These are phyloP conservation scores for Fusarium sp. DNA, from an alignment of 2,329 filamentous ascomycete species.

Conservation along the genomic window DNA sequence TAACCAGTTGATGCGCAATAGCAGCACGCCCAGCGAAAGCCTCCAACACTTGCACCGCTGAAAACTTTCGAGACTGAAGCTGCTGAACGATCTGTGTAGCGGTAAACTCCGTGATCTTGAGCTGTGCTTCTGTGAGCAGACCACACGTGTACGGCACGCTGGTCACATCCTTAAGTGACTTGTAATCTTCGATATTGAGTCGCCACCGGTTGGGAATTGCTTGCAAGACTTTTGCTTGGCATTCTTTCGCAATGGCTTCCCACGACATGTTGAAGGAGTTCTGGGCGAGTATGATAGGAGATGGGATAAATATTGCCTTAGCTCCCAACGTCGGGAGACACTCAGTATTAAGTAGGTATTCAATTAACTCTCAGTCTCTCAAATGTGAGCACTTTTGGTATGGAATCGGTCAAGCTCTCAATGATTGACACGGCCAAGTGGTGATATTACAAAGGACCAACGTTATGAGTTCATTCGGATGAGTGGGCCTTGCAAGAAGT, in stretches of 20 bases:
- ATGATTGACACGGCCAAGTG: not conserved
- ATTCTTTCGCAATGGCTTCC: not conserved
- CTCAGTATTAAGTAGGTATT: too few species aligned
- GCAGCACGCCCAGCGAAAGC: constrained; percentile 3
- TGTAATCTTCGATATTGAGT: not conserved
- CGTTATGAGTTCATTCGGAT: not conserved
- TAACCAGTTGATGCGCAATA: constrained; percentile 1
- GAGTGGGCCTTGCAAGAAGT: not conserved
- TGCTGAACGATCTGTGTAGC: not conserved
- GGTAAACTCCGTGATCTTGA: not conserved
- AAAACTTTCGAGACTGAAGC: not conserved
- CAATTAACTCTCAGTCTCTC: too few species aligned
- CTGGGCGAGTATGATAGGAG: too few species aligned
- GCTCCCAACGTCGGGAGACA: too few species aligned
- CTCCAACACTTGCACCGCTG: not conserved
- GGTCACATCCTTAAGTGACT: not conserved
- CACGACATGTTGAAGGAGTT: not conserved
- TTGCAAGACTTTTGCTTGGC: not conserved
- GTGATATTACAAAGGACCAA: not conserved
- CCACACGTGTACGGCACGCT: not conserved
- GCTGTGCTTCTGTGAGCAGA: not conserved
- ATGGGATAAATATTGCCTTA: too few species aligned
- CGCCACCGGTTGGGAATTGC: not conserved
- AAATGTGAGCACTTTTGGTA: too few species aligned
- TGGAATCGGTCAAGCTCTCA: too few species aligned